Base-by-base conservation (phyloP, 2,329 filamentous ascomycete species). In the Akanthomyces muscarius region DNA sequence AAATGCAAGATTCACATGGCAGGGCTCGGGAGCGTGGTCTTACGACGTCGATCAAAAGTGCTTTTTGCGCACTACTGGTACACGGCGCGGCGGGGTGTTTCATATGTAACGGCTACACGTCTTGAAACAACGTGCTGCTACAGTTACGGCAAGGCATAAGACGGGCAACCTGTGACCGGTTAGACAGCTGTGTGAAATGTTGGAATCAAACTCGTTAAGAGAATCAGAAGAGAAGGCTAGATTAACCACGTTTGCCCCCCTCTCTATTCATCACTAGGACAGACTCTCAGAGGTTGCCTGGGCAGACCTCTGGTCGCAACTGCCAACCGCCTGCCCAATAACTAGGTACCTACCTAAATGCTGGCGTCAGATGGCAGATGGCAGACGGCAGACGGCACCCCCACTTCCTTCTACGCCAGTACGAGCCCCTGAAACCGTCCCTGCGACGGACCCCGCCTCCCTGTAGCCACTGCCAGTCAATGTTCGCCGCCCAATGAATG, bases 121-220 rank as follows among this genome's bases (percentile, higher is more conserved):
- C 51, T 36, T 53, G 51, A 53, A 53, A 53, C 51, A 53, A 25
- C 7, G 33, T 21, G 30, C 51, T 53, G 51, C 51, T 41, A 53
- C 51, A 53, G 16, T 41, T 23, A 23, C 18, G 51, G 51, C 25
- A 18, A 23, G 51, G n/a, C 16, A 53, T 38, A 7, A 18, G 48
- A 14, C 18, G 48, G 33, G 25, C 38, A 41, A 16, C 38, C n/a
- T 14, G 45, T 13, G 7, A 13, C 21, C 13, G 10, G 21, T 14
- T 13, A 25, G 11, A 5, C 45, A 48, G 7, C 45, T 11, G 21
- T 13, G n/a, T 23, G 21, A 13, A 48, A 14, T 2, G 28, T 14
- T 14, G 38, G 38, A 41, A 41, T 41, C 38, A 41, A 16, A 16
- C 13, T 41, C 4, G 2, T 10, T 16, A 4, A 16, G 5, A 41